phyloP scores from a whole-genome alignment of 345 rosid species.

The Nasturtium officinale region DNA sequence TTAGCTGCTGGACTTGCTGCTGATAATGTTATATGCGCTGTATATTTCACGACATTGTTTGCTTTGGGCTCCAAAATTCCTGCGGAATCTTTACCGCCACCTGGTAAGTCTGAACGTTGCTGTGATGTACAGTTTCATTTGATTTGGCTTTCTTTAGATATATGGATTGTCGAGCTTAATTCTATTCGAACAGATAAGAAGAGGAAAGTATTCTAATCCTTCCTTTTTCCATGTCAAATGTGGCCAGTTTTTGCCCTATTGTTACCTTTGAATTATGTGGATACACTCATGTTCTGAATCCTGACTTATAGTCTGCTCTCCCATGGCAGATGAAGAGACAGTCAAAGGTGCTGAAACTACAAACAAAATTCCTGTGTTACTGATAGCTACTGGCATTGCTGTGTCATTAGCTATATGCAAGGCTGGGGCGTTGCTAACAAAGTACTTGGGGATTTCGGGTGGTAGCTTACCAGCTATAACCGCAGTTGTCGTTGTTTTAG shows the following conservation, averaged over 20 bases:
- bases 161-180: background rate
- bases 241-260: background rate
- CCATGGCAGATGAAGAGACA: conserved; percentile 48
- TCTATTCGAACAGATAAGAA: background rate
- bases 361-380: conserved; percentile 62
- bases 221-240: conserved; percentile 3
- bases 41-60: conserved; percentile 75
- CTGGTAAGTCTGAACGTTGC: conserved; percentile 46
- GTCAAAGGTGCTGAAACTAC: conserved; percentile 44
- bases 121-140: conserved; percentile 9
- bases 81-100: conserved; percentile 53
- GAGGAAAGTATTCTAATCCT: conserved; percentile 3
- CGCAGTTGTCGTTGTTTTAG: conserved; percentile 69
- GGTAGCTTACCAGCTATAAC: conserved; percentile 82
- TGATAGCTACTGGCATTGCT: conserved; percentile 68
- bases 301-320: conserved; percentile 7
- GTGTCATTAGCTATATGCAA: conserved; percentile 88
- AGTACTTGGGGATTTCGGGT: conserved; percentile 64
- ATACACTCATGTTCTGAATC: background rate
- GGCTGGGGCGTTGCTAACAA: conserved; percentile 51
- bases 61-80: conserved; percentile 80
- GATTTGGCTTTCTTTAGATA: background rate
- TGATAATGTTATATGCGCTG: conserved; percentile 87
- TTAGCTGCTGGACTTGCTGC: conserved; percentile 86
- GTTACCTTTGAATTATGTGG: background rate